phyloP scores from a whole-genome alignment of 78 protist genomes.

The Dictyostelium capitatum region DNA sequence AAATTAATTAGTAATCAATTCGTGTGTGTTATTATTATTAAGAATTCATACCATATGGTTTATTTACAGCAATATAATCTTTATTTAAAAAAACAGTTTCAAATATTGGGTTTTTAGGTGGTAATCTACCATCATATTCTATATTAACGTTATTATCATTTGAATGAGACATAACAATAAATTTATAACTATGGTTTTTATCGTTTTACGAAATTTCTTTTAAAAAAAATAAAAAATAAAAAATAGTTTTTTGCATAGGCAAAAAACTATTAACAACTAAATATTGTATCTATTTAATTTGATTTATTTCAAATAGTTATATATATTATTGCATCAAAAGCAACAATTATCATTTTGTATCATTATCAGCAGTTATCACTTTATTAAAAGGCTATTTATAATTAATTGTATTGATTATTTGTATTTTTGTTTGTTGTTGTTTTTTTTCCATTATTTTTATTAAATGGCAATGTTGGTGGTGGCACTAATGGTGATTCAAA shows the following conservation, averaged over 20 bases:
- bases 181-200: background rate
- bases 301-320: too few relatives aligned
- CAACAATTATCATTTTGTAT: too few relatives aligned
- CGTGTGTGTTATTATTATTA: background rate
- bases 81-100: conserved; percentile 14
- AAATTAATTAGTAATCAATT: background rate
- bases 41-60: conserved; percentile 55
- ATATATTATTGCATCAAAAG: too few relatives aligned
- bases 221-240: background rate
- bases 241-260: background rate
- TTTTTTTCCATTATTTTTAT: too few relatives aligned
- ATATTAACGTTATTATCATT: background rate
- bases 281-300: too few relatives aligned
- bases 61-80: conserved; percentile 27
- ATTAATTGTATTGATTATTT: too few relatives aligned
- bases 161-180: background rate
- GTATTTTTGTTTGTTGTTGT: too few relatives aligned
- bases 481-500: too few relatives aligned
- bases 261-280: too few relatives aligned
- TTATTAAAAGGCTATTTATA: too few relatives aligned
- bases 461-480: too few relatives aligned
- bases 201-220: background rate
- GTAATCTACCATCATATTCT: conserved; percentile 29
- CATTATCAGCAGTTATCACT: too few relatives aligned
- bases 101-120: conserved; percentile 36